Percentiles rank a stretch among this genome's conserved stretches.
phyloP scores from a whole-genome alignment of 352 stramenopile species.

The Hyaloperonospora brassicae region DNA sequence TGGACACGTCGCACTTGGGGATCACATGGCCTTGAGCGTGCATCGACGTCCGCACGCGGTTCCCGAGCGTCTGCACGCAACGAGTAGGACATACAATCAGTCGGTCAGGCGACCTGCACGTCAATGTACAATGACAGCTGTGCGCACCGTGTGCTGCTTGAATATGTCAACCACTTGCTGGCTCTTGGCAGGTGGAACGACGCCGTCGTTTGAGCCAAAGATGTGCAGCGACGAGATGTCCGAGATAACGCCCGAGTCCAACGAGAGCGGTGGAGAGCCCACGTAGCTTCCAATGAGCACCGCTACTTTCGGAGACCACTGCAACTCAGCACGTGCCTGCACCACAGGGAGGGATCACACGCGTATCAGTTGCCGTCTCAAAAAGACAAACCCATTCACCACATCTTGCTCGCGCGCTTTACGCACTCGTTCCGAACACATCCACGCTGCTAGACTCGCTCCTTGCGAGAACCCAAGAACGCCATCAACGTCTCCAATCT shows the following conservation, averaged over 20 bases:
- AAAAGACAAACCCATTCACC: constrained; percentile 1
- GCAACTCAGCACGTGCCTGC: constrained; percentile 44
- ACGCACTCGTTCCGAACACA: constrained; percentile 59
- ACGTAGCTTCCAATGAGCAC: constrained; percentile 75
- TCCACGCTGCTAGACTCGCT: constrained; percentile 67
- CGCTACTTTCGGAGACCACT: constrained; percentile 60
- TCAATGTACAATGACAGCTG: neutral
- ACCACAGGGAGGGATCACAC: neutral
- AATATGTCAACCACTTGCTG: constrained; percentile 65
- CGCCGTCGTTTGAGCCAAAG: constrained; percentile 74
- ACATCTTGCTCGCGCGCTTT: neutral
- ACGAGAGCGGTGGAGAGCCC: constrained; percentile 43
- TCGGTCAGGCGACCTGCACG: constrained; percentile 1
- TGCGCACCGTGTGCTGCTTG: constrained; percentile 37
- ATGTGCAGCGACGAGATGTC: constrained; percentile 63
- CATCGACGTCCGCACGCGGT: constrained; percentile 46
- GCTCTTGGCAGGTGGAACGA: constrained; percentile 65
- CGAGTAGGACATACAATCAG: neutral
- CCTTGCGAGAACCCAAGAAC: constrained; percentile 83
- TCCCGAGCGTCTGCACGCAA: constrained; percentile 24
- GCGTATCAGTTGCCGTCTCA: neutral
- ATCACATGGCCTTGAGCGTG: constrained; percentile 77
- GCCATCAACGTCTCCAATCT: constrained; percentile 58
- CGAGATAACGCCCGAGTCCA: constrained; percentile 41
- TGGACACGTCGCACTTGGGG: constrained; percentile 57